A percentile compares a stretch with the other conserved stretches of the same genome.
Evolutionary conservation across 2,329 filamentous ascomycete genomes (phyloP).

Genomic region (Alternaria arborescens): DNA sequence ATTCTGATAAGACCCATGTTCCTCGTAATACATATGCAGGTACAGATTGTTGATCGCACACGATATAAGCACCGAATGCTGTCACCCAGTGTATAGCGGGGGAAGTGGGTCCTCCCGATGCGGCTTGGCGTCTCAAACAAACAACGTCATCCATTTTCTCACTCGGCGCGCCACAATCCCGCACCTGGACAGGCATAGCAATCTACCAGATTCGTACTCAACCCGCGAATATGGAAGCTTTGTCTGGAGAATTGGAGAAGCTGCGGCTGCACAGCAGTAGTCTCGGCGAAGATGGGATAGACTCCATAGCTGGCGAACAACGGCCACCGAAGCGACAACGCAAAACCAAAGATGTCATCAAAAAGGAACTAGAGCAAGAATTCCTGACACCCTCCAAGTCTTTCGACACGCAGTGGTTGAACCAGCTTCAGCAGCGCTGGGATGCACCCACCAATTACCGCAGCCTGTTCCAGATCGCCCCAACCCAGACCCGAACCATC

Average conservation of each 20-base stretch:
- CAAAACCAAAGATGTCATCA: conserved; percentile 69
- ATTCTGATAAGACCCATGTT: background rate
- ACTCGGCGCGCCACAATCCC: conserved; percentile 20
- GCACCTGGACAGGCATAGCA: background rate
- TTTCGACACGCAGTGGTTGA: conserved; percentile 88
- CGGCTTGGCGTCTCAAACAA: conserved; percentile 26
- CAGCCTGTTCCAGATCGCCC: conserved; percentile 85
- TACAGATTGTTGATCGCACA: background rate
- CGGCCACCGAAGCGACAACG: conserved; percentile 62
- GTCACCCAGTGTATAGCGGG: conserved; percentile 2
- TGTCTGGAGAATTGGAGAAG: conserved; percentile 61
- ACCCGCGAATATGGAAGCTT: conserved; percentile 42
- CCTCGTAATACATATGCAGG: background rate
- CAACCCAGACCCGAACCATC: conserved; percentile 92
- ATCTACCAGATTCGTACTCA: conserved; percentile 12
- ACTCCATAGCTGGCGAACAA: conserved; percentile 66
- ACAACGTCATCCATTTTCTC: conserved; percentile 33
- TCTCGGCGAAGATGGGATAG: conserved; percentile 55
- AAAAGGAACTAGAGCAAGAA: conserved; percentile 74
- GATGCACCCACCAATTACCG: conserved; percentile 80
- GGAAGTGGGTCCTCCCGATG: conserved; percentile 17
- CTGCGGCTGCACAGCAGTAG: conserved; percentile 56
- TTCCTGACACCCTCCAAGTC: conserved; percentile 80
- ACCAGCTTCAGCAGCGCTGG: conserved; percentile 89
- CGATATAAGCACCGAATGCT: conserved; percentile 1